Percentiles rank a stretch among this genome's conserved stretches.
Conservation (phyloP, 495 filamentous ascomycete genomes). For the Penicillium cataractarum region DNA sequence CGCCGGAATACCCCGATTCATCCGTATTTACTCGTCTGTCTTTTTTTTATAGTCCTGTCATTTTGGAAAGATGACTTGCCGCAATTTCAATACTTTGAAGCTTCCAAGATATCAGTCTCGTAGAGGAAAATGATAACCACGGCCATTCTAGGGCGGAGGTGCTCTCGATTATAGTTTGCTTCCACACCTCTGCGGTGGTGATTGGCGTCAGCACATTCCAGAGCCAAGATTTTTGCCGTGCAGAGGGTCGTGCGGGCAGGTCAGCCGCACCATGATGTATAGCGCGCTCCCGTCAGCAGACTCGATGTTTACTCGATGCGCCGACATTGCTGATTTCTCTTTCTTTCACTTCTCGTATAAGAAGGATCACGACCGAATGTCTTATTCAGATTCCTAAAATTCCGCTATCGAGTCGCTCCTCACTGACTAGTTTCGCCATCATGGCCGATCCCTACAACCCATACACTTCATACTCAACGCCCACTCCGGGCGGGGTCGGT, state of each 20-base stretch:
- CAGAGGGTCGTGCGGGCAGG: constrained; percentile 32
- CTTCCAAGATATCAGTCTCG: not conserved
- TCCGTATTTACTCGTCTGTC: constrained; percentile 18
- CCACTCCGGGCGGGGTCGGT: constrained; percentile 31
- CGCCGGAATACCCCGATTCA: constrained; percentile 36
- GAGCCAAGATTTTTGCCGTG: constrained; percentile 7
- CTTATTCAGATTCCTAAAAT: not conserved
- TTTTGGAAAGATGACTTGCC: constrained; percentile 22
- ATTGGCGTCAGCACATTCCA: constrained; percentile 28
- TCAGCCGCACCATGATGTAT: constrained; percentile 34
- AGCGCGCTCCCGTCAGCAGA: constrained; percentile 15
- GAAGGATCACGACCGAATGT: not conserved
- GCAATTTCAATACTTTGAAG: constrained; percentile 19
- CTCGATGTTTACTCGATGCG: not conserved
- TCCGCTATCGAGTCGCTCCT: not conserved
- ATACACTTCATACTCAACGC: constrained; percentile 33
- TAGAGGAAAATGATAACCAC: constrained; percentile 1
- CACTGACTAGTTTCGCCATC: constrained; percentile 7
- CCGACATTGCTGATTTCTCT: not conserved
- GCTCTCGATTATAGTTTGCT: constrained; percentile 9
- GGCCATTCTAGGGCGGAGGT: not conserved
- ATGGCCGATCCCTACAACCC: constrained; percentile 59
- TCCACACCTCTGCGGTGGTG: constrained; percentile 4
- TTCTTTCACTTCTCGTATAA: not conserved
- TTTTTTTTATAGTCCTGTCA: constrained; percentile 9